Percentiles rank a stretch among this genome's conserved stretches.
phyloP scores from a whole-genome alignment of 495 filamentous ascomycete species.

The Lophium mytilinum region DNA sequence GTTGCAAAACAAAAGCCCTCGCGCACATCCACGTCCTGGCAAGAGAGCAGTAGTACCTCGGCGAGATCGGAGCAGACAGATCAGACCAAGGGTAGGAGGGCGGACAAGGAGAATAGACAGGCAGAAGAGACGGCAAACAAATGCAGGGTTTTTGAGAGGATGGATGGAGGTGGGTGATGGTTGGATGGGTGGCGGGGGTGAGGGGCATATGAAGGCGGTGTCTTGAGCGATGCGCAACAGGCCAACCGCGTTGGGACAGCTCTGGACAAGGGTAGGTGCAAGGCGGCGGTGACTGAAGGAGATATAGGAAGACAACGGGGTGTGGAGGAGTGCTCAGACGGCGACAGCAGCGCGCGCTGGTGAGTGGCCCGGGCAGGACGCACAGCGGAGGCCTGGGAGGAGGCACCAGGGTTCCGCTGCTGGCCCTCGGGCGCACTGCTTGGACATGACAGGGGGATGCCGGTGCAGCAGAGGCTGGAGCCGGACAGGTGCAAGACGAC shows the following conservation, averaged over 20 bases:
- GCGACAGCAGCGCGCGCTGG: neutral
- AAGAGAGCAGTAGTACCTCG: neutral
- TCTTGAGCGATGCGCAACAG: neutral
- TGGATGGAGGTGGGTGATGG: neutral
- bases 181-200: neutral
- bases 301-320: neutral
- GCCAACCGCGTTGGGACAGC: neutral
- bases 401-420: neutral
- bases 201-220: conserved; percentile 1
- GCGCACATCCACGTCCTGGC: neutral
- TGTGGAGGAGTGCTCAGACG: neutral
- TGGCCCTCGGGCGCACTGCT: neutral
- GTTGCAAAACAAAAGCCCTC: neutral
- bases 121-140: neutral
- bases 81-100: neutral
- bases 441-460: neutral
- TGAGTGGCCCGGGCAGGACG: neutral
- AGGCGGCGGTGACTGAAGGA: neutral
- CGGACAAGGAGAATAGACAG: neutral
- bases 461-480: neutral
- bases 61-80: neutral
- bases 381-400: neutral
- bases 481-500: conserved; percentile 10
- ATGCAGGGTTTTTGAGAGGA: neutral
- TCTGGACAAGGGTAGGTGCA: neutral